Percentiles rank a stretch among this genome's conserved stretches.
phyloP scores from a whole-genome alignment of 805 yeast genomes.

The Candida nanaspora region DNA sequence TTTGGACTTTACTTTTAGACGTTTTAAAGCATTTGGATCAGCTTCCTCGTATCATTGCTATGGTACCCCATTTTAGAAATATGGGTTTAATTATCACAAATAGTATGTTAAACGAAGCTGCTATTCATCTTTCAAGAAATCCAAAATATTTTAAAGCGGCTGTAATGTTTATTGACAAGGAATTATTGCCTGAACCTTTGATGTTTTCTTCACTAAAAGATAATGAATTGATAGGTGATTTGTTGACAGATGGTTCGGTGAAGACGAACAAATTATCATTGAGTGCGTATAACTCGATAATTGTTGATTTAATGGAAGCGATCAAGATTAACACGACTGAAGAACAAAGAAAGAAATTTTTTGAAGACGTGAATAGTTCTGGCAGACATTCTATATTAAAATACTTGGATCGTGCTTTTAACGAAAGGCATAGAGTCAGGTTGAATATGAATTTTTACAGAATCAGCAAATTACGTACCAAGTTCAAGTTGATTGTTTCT shows the following conservation, averaged over 20 bases:
- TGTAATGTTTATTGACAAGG: conserved; percentile 20
- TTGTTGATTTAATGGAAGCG: neutral
- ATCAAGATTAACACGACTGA: neutral
- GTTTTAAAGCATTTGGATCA: conserved; percentile 21
- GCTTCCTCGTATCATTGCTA: no score
- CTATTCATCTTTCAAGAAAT: conserved; percentile 14
- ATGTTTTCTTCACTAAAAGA: neutral
- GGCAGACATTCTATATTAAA: neutral
- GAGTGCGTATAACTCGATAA: neutral
- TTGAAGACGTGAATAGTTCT: neutral
- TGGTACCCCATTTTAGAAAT: no score
- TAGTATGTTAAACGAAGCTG: conserved; percentile 20
- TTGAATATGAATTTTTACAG: neutral
- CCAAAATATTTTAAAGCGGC: conserved; percentile 13
- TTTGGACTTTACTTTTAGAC: conserved; percentile 24
- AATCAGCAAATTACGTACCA: no score
- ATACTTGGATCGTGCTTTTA: neutral
- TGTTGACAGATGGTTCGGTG: neutral
- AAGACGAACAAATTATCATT: no score
- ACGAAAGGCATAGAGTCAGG: neutral
- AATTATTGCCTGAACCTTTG: conserved; percentile 16
- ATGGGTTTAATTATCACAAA: conserved; percentile 22
- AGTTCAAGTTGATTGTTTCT: no score
- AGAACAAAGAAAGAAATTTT: neutral
- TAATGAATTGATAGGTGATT: no score